Conservation (phyloP, 2,329 filamentous ascomycete genomes). For the Nemania bipapillata region DNA sequence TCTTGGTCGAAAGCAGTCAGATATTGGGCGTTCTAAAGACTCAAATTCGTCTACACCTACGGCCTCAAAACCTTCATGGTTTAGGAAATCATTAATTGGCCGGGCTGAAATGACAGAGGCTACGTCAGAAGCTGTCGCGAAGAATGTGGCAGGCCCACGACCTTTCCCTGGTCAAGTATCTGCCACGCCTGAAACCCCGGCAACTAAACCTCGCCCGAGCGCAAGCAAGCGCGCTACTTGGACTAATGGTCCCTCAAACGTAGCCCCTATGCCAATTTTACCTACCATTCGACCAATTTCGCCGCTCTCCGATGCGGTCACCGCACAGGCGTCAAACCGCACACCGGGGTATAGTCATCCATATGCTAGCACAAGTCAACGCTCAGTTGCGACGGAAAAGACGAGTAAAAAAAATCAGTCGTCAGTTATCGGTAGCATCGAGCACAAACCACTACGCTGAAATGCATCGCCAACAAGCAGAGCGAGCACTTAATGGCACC, state of each 20-base stretch:
- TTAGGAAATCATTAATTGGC: conserved; percentile 91
- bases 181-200: conserved; percentile 54
- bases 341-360: conserved; percentile 65
- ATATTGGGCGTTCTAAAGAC: conserved; percentile 78
- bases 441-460: conserved; percentile 94
- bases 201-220: conserved; percentile 61
- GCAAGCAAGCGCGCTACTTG: conserved; percentile 89
- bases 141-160: conserved; percentile 59
- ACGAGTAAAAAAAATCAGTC: conserved; percentile 88
- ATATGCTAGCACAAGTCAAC: conserved; percentile 57
- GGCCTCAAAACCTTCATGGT: conserved; percentile 92
- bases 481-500: conserved; percentile 86
- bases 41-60: conserved; percentile 66
- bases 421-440: conserved; percentile 91
- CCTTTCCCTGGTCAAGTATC: conserved; percentile 47
- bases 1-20: conserved; percentile 89
- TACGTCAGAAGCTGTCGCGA: conserved; percentile 60
- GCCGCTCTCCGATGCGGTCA: conserved; percentile 93
- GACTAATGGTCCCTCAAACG: conserved; percentile 83
- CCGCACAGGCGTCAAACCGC: conserved; percentile 81
- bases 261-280: conserved; percentile 92
- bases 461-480: conserved; percentile 87
- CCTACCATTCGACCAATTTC: conserved; percentile 95
- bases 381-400: conserved; percentile 64
- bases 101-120: conserved; percentile 75